Conservation (phyloP, 1,284 basidiomycete genomes). For the Moesziomyces sp. region DNA sequence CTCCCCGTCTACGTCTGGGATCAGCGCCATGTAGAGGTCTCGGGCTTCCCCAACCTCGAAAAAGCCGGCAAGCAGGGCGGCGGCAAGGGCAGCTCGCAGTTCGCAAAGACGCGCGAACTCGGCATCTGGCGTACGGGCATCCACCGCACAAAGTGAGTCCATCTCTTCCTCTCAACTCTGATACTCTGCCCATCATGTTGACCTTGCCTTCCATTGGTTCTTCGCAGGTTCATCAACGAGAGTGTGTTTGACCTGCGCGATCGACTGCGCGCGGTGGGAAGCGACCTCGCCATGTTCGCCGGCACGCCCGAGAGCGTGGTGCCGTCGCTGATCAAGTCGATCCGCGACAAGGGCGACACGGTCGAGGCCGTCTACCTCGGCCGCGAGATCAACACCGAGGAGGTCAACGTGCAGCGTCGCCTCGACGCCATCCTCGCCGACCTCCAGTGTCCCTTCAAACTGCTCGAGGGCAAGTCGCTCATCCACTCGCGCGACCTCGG, state of each 20-base stretch:
- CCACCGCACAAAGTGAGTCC: slow-evolving; percentile 47
- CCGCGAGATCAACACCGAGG: slow-evolving; percentile 68
- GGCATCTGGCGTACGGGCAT: slow-evolving; percentile 53
- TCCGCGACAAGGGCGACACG: slow-evolving; percentile 67
- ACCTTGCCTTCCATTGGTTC: neutral
- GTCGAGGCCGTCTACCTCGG: slow-evolving; percentile 70
- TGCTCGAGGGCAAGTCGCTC: slow-evolving; percentile 41
- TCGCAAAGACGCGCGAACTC: slow-evolving; percentile 47
- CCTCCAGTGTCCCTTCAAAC: slow-evolving; percentile 19
- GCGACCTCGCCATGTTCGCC: slow-evolving; percentile 55
- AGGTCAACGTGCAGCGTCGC: slow-evolving; percentile 48
- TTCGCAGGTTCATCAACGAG: slow-evolving; percentile 46
- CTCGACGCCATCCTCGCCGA: slow-evolving; percentile 10
- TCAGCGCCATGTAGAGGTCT: slow-evolving; percentile 52
- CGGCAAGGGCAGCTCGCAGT: slow-evolving; percentile 20
- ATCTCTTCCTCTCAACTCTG: neutral
- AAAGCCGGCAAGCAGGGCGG: slow-evolving; percentile 34
- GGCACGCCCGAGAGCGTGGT: slow-evolving; percentile 55
- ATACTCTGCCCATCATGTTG: neutral
- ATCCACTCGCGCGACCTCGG: slow-evolving; percentile 40
- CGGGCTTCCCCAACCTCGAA: slow-evolving; percentile 42
- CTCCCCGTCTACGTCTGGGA: slow-evolving; percentile 60
- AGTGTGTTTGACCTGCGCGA: slow-evolving; percentile 55
- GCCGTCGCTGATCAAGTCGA: slow-evolving; percentile 66
- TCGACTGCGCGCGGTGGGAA: slow-evolving; percentile 30